Base-by-base conservation (phyloP, 805 yeast genomes). In the Lipomyces anomalus region DNA sequence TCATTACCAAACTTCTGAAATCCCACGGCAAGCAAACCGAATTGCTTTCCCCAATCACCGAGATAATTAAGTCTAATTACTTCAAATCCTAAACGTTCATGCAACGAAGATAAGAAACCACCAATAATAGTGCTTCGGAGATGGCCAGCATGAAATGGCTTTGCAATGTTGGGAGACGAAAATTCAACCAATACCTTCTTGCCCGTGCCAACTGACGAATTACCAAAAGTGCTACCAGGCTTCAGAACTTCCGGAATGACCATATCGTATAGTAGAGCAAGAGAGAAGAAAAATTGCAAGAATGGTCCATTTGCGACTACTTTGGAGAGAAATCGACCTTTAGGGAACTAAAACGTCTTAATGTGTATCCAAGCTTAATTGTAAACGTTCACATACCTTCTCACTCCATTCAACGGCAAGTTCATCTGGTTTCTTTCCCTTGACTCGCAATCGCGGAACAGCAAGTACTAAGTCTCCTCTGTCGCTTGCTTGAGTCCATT, bases 21-120 rank as follows among this genome's bases (percentile, higher is more conserved):
- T 38, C 97, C 99, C 52, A 92, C 83, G 22, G 97, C 98, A 57
- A 92, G 74, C 38, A 92, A 48, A 67, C 98, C 99, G 61, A 90
- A 92, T 72, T 92, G 99, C 69, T 92, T 92, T 47, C 99, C 99
- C 98, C 98, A 92, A 69, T 92, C 99, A 61, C 99, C 99, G 56
- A 92, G 74, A 68, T 92, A 92, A 73, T 92, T 92, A 72, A 90
- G 75, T 69, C 97, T 79, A 56, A 76, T 69, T 37, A 92, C 98
- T n/a, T 86, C 77, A 85, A 90, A 92, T 38, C 97, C 98, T 47
- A 82, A 72, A 57, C 78, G 80, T 68, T 88, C 96, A 64, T 92
- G 85, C 64, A 92, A 73, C 67, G 89, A 90, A 34, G 95, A 70
- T 40, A 92, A 66, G 71, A 88, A 92, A 13, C 97, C 97, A 58